A percentile compares a stretch with the other conserved stretches of the same genome.
Conservation (phyloP, 2,329 filamentous ascomycete species). For the Aspergillus versicolor region DNA sequence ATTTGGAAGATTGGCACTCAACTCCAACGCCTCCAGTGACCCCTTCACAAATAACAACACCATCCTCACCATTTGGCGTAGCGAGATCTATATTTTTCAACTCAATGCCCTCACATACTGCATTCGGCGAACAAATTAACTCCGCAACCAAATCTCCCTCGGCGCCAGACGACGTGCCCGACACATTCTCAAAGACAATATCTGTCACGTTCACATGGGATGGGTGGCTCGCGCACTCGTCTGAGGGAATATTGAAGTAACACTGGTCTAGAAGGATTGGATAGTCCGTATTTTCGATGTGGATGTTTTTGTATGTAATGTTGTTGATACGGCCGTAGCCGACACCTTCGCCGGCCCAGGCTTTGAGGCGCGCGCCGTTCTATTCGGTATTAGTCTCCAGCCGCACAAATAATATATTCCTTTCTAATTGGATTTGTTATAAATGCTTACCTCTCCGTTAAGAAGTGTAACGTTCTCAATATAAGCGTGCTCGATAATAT, state of each 20-base stretch:
- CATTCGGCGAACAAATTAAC: constrained; percentile 57
- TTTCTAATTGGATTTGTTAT: not conserved
- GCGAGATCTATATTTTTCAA: constrained; percentile 57
- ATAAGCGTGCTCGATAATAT: constrained; percentile 57
- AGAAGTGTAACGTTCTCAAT: constrained; percentile 62
- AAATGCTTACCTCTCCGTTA: constrained; percentile 42
- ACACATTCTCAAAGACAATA: constrained; percentile 59
- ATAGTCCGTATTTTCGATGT: constrained; percentile 58
- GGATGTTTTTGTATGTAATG: constrained; percentile 62
- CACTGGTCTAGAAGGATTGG: constrained; percentile 61
- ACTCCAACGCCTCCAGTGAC: constrained; percentile 43
- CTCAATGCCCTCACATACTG: constrained; percentile 57
- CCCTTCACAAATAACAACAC: constrained; percentile 53
- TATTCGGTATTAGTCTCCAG: constrained; percentile 22
- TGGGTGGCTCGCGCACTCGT: constrained; percentile 54
- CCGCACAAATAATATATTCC: not conserved
- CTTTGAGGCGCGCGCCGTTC: constrained; percentile 60
- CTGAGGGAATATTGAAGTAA: constrained; percentile 59
- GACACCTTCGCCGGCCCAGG: constrained; percentile 58
- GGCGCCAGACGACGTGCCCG: constrained; percentile 57
- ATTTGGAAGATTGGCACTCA: constrained; percentile 25
- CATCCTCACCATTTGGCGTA: constrained; percentile 47
- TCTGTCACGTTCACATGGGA: constrained; percentile 60
- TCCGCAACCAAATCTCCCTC: constrained; percentile 56
- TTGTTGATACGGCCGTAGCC: constrained; percentile 64